Percentiles rank a stretch among this genome's conserved stretches.
phyloP scores from a whole-genome alignment of 2,329 filamentous ascomycete genomes.

The Tolypocladium sp. region DNA sequence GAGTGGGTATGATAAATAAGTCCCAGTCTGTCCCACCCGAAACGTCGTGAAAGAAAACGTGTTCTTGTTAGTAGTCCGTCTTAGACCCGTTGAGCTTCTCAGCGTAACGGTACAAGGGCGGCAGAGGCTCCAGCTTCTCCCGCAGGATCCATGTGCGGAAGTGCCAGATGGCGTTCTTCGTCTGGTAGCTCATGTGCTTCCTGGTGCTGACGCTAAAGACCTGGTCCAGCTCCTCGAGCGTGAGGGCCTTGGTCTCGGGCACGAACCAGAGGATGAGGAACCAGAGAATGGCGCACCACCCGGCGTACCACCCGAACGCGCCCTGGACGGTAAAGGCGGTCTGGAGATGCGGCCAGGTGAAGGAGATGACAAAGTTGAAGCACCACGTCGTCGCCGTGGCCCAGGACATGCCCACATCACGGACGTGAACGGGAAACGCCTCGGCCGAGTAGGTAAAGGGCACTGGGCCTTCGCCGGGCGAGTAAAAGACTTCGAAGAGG shows the following conservation, averaged over 20 bases:
- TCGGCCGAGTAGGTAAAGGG: slow-evolving; percentile 29
- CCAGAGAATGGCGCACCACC: slow-evolving; percentile 35
- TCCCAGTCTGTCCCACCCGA: background rate
- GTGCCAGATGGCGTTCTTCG: slow-evolving; percentile 9
- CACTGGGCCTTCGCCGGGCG: slow-evolving; percentile 23
- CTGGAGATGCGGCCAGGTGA: slow-evolving; percentile 23
- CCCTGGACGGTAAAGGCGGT: slow-evolving; percentile 21
- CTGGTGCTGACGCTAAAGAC: slow-evolving; percentile 33
- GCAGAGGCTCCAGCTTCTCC: slow-evolving; percentile 7
- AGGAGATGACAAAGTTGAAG: slow-evolving; percentile 5
- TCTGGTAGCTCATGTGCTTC: slow-evolving; percentile 31
- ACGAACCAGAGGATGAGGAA: slow-evolving; percentile 39
- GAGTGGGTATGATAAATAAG: background rate
- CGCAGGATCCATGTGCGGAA: slow-evolving; percentile 5
- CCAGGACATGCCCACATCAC: slow-evolving; percentile 29
- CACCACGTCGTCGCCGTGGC: slow-evolving; percentile 27
- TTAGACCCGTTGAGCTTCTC: background rate
- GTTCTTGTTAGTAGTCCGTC: background rate
- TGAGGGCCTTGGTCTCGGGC: slow-evolving; percentile 41
- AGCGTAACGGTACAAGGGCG: slow-evolving; percentile 3
- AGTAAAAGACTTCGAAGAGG: slow-evolving; percentile 26
- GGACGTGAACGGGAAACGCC: slow-evolving; percentile 26
- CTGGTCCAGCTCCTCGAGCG: slow-evolving; percentile 40
- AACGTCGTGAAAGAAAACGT: background rate
- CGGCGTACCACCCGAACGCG: slow-evolving; percentile 34